Evolutionary conservation across 75 land plant genomes (phyloP), one percentile per base, ranked within the genome.

Genomic region (Picea glauca): DNA sequence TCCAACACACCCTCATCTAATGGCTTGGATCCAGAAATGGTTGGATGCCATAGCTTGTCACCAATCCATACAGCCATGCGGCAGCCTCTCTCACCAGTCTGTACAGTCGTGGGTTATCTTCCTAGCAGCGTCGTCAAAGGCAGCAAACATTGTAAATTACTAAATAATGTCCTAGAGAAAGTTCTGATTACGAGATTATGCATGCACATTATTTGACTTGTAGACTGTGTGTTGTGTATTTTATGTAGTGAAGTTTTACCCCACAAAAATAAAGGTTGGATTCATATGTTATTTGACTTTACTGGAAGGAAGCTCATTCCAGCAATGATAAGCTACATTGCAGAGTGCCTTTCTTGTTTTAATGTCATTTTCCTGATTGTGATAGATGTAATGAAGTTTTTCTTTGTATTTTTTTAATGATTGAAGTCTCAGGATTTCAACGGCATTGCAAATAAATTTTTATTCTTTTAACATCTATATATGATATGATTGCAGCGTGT

Each of bases 401-500:
- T 40, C n/a, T 40, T 35, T 40, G 11, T 50, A 50, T 1, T 50
- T 50, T 9, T 50, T 9, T 43, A 70, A 11, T 70, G 9, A 38
- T 38, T 68, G 74, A 11, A 21, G 43, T 14, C 43, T 68, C 23
- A 40, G 20, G 6, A 17, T 46, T 70, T 40, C 21, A 43, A 20
- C 18, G 7, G 12, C 26, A 43, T 1, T 38, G 54, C 2, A 12
- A 70, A 40, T 3, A 9, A 43, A 32, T 13, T 70, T n/a, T 9
- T 3, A 20, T 38, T 32, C 35, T 65, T 20, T 43, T 70, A 12
- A 72, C 57, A 23, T 58, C 7, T 56, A 76, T 57, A 58, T 62
- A 17, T 0, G 60, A 60, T 84, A 32, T 33, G 32, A 40, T 59
- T 72, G 68, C 91, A 93, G 99, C 96, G 94, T 81, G 92, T 87